A percentile compares a stretch with the other conserved stretches of the same genome.
Conservation (phyloP, 768 basidiomycete genomes). For the Naematelia aurantialba region DNA sequence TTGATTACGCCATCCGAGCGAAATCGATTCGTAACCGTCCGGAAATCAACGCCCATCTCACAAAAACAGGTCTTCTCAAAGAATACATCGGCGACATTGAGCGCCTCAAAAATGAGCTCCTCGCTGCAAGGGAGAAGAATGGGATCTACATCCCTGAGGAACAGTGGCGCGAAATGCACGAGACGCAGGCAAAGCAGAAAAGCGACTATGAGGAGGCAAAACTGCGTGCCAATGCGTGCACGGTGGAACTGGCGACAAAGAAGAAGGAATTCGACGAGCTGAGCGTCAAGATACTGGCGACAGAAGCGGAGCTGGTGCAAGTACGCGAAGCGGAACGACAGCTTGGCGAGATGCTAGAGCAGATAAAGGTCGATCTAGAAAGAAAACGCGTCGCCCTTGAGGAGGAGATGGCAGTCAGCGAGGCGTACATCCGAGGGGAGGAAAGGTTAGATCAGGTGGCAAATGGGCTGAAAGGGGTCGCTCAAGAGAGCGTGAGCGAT, state of each 20-base stretch:
- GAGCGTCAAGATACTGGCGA: constrained; percentile 67
- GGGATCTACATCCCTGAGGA: constrained; percentile 92
- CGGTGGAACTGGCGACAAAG: constrained; percentile 68
- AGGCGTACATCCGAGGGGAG: constrained; percentile 75
- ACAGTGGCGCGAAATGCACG: constrained; percentile 75
- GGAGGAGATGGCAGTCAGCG: constrained; percentile 72
- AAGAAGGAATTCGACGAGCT: constrained; percentile 90
- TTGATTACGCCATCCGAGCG: constrained; percentile 92
- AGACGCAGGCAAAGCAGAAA: constrained; percentile 70
- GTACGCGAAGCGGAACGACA: constrained; percentile 36
- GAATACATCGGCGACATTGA: constrained; percentile 94
- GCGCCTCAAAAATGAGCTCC: constrained; percentile 72
- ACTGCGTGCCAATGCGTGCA: constrained; percentile 75
- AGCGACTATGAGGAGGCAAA: constrained; percentile 78
- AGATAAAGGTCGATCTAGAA: constrained; percentile 61
- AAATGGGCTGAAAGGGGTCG: constrained; percentile 61
- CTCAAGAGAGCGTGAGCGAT: constrained; percentile 67
- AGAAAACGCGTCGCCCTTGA: constrained; percentile 62
- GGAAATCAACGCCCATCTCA: constrained; percentile 91
- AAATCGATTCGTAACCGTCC: constrained; percentile 94
- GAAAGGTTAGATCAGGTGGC: constrained; percentile 68
- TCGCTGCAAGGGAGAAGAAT: constrained; percentile 89
- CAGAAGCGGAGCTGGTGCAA: constrained; percentile 69
- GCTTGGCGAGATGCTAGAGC: constrained; percentile 59
- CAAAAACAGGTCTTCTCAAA: constrained; percentile 82